Evolutionary conservation across 148 eudicot species (phyloP), one percentile per base, ranked within the genome.

Genomic region (Nepenthes mirabilis): DNA sequence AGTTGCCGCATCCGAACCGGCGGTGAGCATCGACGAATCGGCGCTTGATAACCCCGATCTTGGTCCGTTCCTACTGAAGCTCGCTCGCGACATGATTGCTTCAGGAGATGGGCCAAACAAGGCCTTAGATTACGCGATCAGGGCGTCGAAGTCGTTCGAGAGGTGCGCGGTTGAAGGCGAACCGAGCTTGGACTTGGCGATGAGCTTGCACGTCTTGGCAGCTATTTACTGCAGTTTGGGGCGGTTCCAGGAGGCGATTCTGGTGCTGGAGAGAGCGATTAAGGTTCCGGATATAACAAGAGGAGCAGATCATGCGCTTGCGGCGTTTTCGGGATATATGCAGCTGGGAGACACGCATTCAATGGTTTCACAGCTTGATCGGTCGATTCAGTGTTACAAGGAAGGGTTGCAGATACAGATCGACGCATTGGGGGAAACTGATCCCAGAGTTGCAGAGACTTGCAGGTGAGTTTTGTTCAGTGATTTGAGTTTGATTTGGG

Each of bases 361-460:
- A 5, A 93, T 93, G 98, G 75, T 93, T 1, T 96, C 96, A 1
- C 95, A 83, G 66, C 77, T 88, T 59, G 96, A 93, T 70, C 75
- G 77, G 34, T 88, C 96, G 4, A 83, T 93, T 57, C 72, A 75
- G 52, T 82, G 82, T 72, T 93, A 93, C 37, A 80, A 86, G 67
- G 76, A 83, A 47, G 98, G 98, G n/a, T 69, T 93, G 78, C 74
- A 82, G 57, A 82, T 88, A 49, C 98, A 93, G 70, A 88, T 82
- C 72, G 85, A 76, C 50, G 84, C 89, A 0, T 70, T 93, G 64
- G 98, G 98, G 1, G 96, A 93, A 37, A 74, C 84, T 0, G 98
- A 93, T 82, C 96, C 98, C 1, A 71, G 98, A 59, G 98, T 93
- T 62, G 98, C 96, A 0, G 98, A 93, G 70, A 93, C 91, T 68